Percentiles rank a stretch among this genome's conserved stretches.
These are phyloP conservation scores for Zizania palustris DNA, from an alignment of 202 grass and related monocot genomes.

Conservation along the genomic window DNA sequence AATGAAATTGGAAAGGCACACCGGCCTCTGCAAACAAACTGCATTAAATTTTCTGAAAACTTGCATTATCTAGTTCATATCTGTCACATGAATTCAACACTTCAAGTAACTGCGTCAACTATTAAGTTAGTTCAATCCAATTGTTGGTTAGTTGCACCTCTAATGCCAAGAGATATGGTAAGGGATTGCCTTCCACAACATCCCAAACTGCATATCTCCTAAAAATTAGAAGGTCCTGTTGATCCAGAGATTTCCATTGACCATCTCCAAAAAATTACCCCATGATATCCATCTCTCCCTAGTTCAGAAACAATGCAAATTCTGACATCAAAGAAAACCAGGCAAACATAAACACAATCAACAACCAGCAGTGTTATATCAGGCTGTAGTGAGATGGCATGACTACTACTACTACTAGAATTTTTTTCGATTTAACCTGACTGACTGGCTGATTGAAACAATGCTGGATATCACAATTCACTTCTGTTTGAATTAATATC, in stretches of 20 bases:
- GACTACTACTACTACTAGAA: slow-evolving; percentile 36
- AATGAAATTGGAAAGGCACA: neutral
- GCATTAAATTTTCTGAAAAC: neutral
- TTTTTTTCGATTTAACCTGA: slow-evolving; percentile 3
- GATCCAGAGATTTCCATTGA: slow-evolving; percentile 19
- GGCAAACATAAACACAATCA: slow-evolving; percentile 16
- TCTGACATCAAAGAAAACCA: slow-evolving; percentile 22
- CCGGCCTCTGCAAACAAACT: neutral
- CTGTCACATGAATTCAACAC: neutral
- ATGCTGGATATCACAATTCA: neutral
- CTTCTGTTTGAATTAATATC: neutral
- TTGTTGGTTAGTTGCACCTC: slow-evolving; percentile 28
- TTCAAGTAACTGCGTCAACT: neutral
- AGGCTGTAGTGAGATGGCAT: slow-evolving; percentile 27
- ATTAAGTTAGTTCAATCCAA: slow-evolving; percentile 19
- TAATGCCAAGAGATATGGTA: slow-evolving; percentile 14
- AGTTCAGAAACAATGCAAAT: too few species aligned
- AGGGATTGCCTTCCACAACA: slow-evolving; percentile 6
- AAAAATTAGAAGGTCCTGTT: neutral
- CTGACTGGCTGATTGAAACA: neutral
- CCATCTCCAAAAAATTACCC: neutral
- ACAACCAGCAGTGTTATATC: slow-evolving; percentile 5
- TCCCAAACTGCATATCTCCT: slow-evolving; percentile 20
- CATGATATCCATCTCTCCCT: neutral
- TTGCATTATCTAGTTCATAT: neutral